A percentile compares a stretch with the other conserved stretches of the same genome.
phyloP scores from a whole-genome alignment of 2,329 filamentous ascomycete genomes.

The Diplodia intermedia region DNA sequence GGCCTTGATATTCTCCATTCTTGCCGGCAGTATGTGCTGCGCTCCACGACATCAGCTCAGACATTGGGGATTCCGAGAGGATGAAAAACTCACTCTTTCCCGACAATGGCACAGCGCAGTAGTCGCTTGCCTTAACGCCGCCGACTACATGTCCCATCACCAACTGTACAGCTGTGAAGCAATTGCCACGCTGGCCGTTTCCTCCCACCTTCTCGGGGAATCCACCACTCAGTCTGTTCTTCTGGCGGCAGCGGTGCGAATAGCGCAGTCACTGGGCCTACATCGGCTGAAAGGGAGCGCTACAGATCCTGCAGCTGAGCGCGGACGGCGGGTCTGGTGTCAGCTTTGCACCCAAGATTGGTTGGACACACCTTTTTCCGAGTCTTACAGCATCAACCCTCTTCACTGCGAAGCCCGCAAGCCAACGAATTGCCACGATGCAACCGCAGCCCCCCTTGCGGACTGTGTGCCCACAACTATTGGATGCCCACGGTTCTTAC shows the following conservation, averaged over 20 bases:
- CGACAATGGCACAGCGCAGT: constrained; percentile 56
- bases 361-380: constrained; percentile 52
- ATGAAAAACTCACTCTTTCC: constrained; percentile 52
- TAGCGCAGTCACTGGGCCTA: constrained; percentile 57
- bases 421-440: constrained; percentile 49
- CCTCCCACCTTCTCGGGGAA: constrained; percentile 58
- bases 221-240: constrained; percentile 57
- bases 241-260: constrained; percentile 54
- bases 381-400: constrained; percentile 48
- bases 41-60: constrained; percentile 46
- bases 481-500: constrained; percentile 24
- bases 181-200: constrained; percentile 57
- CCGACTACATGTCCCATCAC: constrained; percentile 53
- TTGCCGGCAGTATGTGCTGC: constrained; percentile 54
- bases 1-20: constrained; percentile 54
- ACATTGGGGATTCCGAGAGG: constrained; percentile 54
- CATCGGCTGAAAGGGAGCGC: constrained; percentile 48
- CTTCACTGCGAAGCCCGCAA: constrained; percentile 46
- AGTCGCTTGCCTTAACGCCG: constrained; percentile 54
- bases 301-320: constrained; percentile 41
- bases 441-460: constrained; percentile 40
- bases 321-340: constrained; percentile 51
- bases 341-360: constrained; percentile 53
- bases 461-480: constrained; percentile 43
- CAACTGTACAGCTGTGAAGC: constrained; percentile 52